Evolutionary conservation across 345 rosid species (phyloP).

Genomic region (Linum lewisii): DNA sequence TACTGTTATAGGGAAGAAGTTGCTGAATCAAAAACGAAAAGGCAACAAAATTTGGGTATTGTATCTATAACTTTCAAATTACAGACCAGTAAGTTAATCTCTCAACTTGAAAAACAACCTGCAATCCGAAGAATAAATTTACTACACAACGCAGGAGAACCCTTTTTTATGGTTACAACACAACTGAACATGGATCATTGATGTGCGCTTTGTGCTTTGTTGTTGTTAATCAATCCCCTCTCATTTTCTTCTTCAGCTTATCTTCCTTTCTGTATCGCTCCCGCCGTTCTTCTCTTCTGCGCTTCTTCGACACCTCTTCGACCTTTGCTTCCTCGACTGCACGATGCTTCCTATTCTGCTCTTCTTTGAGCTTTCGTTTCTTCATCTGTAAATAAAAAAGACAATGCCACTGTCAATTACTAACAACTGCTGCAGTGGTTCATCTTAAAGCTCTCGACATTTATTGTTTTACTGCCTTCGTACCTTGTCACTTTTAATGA

Average conservation of each 20-base stretch:
- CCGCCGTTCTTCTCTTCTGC: slow-evolving; percentile 66
- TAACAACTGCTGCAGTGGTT: too few relatives aligned
- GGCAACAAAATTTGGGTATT: too few relatives aligned
- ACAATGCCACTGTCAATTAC: not conserved
- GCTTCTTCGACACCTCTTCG: slow-evolving; percentile 51
- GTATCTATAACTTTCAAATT: too few relatives aligned
- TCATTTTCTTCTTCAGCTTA: slow-evolving; percentile 45
- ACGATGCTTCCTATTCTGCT: slow-evolving; percentile 42
- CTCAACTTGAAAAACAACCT: too few relatives aligned
- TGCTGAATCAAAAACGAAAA: too few relatives aligned
- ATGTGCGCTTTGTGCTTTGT: too few relatives aligned
- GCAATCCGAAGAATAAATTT: too few relatives aligned
- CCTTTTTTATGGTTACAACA: too few relatives aligned
- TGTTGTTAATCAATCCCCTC: slow-evolving; percentile 13
- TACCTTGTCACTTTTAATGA: slow-evolving; percentile 57
- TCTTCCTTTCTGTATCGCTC: slow-evolving; percentile 66
- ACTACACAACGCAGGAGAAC: too few relatives aligned
- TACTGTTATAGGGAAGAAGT: too few relatives aligned
- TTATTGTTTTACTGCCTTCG: not conserved
- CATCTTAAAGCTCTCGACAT: not conserved
- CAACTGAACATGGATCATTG: too few relatives aligned
- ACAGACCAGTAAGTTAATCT: too few relatives aligned
- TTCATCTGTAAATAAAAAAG: slow-evolving; percentile 34
- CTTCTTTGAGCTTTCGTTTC: slow-evolving; percentile 50
- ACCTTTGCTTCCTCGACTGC: slow-evolving; percentile 63